Base-by-base conservation (phyloP, 192 early-diverging fungal species). In the Spizellomyces punctatus region DNA sequence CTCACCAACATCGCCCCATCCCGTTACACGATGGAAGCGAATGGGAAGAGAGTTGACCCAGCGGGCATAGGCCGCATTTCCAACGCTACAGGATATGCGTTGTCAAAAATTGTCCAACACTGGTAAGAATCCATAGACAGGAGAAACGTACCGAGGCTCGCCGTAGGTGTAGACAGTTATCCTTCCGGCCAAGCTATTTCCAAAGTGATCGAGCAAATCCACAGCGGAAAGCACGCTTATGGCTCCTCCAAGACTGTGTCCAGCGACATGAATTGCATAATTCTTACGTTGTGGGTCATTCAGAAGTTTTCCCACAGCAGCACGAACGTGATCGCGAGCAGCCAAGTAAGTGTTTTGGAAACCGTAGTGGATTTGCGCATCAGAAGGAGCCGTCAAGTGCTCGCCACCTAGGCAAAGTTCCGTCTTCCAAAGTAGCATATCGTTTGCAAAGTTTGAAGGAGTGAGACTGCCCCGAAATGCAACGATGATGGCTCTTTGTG, bases 11-110 rank as follows among this genome's bases (percentile, higher is more conserved):
- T 70, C 68, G 58, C 58, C 55, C 10, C 9, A 22, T 14, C 44
- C 58, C 3, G 68, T 70, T 2, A 70, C 46, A 14, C 68, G 68
- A 59, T 16, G 16, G 58, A 70, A 50, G 41, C 42, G 4, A 41
- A 70, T 60, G 58, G 22, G 22, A 6, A 70, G 58, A 19, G 68
- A 61, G 47, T 70, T 48, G 42, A 70, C 57, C 68, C 68, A 70
- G 6, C 36, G 6, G 8, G 68, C 68, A 47, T 61, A 70, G 21
- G 46, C 59, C 1, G 41, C 16, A 46, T 70, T 70, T 8, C 68
- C 68, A 21, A 70, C 68, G 50, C 27, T 36, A 3, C 27, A 36
- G 54, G 3, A 36, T 36, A 36, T 36, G 27, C 3, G 27, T 36
- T 3, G 3, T 36, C 27, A 36, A 36, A 36, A 36, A 36, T 36